These are phyloP conservation scores for Diaporthe caulivora DNA, from an alignment of 2,329 filamentous ascomycete genomes.

Conservation along the genomic window DNA sequence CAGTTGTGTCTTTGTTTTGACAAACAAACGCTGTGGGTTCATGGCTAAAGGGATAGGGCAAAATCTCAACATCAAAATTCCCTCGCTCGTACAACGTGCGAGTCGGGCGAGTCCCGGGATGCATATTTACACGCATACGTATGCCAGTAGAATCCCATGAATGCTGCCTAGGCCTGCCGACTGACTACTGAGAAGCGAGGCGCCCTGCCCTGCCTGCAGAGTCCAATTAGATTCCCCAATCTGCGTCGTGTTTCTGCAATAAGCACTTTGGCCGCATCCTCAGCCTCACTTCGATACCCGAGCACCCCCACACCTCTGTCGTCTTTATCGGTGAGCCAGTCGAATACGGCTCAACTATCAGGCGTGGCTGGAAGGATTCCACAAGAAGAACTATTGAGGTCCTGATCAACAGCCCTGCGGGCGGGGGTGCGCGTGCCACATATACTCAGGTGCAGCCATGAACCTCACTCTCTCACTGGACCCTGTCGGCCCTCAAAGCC, in stretches of 20 bases:
- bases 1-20: too few species aligned
- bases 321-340: slow-evolving; percentile 13
- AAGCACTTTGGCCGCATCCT: slow-evolving; percentile 17
- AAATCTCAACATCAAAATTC: too few species aligned
- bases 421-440: neutral
- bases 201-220: neutral
- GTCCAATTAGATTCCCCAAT: neutral
- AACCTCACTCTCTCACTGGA: neutral
- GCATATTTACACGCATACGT: neutral
- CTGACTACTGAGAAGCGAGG: neutral
- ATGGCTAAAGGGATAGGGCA: too few species aligned
- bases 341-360: neutral
- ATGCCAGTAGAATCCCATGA: neutral
- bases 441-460: neutral
- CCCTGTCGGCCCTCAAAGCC: neutral
- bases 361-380: slow-evolving; percentile 11
- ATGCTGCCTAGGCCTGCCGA: slow-evolving; percentile 1
- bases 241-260: slow-evolving; percentile 19
- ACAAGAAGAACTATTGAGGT: neutral
- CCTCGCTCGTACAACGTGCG: neutral
- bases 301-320: neutral
- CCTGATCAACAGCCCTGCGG: neutral
- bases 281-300: slow-evolving; percentile 1
- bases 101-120: neutral
- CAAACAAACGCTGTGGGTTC: too few species aligned